Conservation (phyloP, 2,329 filamentous ascomycete species). For the Colletotrichum agaves region DNA sequence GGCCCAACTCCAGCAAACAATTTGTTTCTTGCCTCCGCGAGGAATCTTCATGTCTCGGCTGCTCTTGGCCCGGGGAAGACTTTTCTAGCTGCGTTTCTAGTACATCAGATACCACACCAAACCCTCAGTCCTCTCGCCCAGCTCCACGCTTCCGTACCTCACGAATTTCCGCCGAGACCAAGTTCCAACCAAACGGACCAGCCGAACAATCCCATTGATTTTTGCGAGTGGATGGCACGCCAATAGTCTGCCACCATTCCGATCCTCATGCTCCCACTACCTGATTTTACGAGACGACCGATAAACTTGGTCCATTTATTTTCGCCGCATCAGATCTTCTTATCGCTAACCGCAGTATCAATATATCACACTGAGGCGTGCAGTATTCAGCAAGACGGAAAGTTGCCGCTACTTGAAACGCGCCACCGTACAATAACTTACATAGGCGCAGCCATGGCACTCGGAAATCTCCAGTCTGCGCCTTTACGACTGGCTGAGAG, state of each 20-base stretch:
- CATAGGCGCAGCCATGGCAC: constrained; percentile 3
- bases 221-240: constrained; percentile 4
- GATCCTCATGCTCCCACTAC: not conserved
- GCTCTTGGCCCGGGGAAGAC: constrained; percentile 3
- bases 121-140: not conserved
- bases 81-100: constrained; percentile 21
- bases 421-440: constrained; percentile 5
- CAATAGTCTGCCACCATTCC: constrained; percentile 11
- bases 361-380: not conserved
- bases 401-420: constrained; percentile 5
- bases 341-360: not conserved
- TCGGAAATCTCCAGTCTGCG: not conserved
- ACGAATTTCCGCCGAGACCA: not conserved
- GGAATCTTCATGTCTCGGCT: constrained; percentile 23
- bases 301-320: no score
- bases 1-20: constrained; percentile 5
- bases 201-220: constrained; percentile 16
- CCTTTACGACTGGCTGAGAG: not conserved
- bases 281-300: not conserved
- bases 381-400: not conserved
- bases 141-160: not conserved
- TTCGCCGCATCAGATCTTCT: not conserved
- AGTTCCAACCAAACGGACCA: not conserved
- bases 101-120: not conserved
- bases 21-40: constrained; percentile 32